Evolutionary conservation across 179 eudicot genomes (phyloP).

Genomic region (Silene vulgaris): DNA sequence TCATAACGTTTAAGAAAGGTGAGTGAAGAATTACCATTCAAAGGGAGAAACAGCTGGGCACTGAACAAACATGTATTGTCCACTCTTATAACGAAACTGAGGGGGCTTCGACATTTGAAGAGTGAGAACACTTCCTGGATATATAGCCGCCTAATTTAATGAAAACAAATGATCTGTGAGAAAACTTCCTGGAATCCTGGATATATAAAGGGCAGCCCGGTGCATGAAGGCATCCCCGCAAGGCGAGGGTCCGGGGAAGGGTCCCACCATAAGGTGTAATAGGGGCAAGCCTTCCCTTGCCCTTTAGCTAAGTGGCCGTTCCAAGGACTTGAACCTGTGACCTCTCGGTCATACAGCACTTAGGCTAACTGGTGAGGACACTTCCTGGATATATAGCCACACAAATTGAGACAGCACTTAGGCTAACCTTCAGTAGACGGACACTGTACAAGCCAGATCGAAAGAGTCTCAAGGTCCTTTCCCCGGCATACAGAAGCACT

Average conservation of each 20-base stretch:
- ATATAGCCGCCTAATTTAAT: conserved; percentile 67
- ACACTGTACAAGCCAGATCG: conserved; percentile 71
- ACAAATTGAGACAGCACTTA: neutral
- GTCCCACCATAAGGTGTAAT: too few relatives aligned
- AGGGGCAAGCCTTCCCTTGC: too few relatives aligned
- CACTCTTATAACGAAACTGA: conserved; percentile 87
- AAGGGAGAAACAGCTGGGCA: conserved; percentile 98
- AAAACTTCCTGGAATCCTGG: neutral
- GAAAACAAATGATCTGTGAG: conserved; percentile 1
- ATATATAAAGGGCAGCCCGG: too few relatives aligned
- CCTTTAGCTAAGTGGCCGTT: too few relatives aligned
- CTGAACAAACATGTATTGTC: conserved; percentile 96
- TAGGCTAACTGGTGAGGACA: neutral
- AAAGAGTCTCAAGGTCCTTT: conserved; percentile 77
- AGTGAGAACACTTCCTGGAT: conserved; percentile 86
- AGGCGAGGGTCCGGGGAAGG: too few relatives aligned
- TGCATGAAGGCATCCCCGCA: too few relatives aligned
- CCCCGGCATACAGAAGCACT: conserved; percentile 89
- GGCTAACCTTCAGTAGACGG: conserved; percentile 63
- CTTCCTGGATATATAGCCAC: neutral
- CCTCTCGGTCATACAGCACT: too few relatives aligned
- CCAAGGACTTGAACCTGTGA: too few relatives aligned
- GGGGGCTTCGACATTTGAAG: conserved; percentile 93
- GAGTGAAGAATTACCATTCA: conserved; percentile 62
- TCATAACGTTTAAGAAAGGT: neutral